Evolutionary conservation across 129 eudicot genomes (phyloP), one percentile per base, ranked within the genome.

Genomic region (Smallanthus sonchifolius): DNA sequence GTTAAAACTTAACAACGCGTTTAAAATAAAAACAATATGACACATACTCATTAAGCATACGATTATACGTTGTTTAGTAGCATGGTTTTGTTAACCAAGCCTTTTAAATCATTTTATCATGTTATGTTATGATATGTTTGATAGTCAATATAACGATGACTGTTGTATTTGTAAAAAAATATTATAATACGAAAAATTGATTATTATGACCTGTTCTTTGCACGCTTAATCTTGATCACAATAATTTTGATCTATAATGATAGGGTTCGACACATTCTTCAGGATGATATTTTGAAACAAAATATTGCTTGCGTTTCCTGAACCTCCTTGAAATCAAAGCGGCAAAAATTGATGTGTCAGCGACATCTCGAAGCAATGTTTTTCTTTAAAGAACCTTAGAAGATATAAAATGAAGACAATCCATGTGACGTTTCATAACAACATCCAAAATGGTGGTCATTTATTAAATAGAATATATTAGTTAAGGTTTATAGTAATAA

Each of bases 201-300:
- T 30, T 48, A 24, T 17, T 3, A 6, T 74, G 51, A 92, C 96
- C 96, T 86, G 84, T 75, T 84, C 61, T 63, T 81, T 59, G 79
- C 97, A 94, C 3, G 96, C 83, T 36, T 72, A 19, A 10, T 63
- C 67, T 86, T 85, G 82, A 59, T 94, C 99, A 48, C 97, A 94
- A n/a, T 94, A 91, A 44, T 74, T 59, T 72, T 94, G 99, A 64
- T 91, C 94, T 49, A 94, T 86, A 63, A 94, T 88, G 66, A 94
- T 91, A 24, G 99, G 96, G 72, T 88, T 85, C 4, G 38, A 2
- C 36, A 94, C 99, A 72, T 94, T 79, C 9, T 70, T 49, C 96
- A 94, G 80, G 65, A 67, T 69, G 28, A 94, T 72, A 43, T 94
- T 91, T 74, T 65, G 82, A 66, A 94, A 94, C 24, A 32, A 85